phyloP scores from a whole-genome alignment of 2,329 filamentous ascomycete species.

The Fusarium anthophilum region DNA sequence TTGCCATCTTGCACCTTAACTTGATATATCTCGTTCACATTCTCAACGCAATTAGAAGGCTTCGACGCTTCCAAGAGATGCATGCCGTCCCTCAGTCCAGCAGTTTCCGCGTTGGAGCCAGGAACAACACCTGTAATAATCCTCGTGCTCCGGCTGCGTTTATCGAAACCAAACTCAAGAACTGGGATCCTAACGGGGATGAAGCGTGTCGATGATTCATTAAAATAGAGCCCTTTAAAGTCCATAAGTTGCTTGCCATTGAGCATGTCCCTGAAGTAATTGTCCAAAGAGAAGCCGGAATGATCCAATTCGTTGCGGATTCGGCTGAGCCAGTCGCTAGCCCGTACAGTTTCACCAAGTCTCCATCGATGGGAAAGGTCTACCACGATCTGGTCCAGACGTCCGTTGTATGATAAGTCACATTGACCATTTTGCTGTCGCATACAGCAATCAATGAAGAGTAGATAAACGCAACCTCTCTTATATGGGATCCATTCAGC shows the following conservation, averaged over 20 bases:
- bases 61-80: rapidly evolving
- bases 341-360: background rate
- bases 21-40: background rate
- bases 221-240: rapidly evolving
- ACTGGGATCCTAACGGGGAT: background rate
- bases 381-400: background rate
- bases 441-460: background rate
- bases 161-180: background rate
- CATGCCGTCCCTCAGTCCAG: background rate
- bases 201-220: background rate
- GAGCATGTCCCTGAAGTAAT: background rate
- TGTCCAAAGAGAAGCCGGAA: rapidly evolving
- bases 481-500: background rate
- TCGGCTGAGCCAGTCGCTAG: background rate
- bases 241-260: background rate
- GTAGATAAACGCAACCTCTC: background rate
- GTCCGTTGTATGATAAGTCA: background rate
- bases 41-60: background rate
- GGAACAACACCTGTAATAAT: background rate
- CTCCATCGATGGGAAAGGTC: background rate
- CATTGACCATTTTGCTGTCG: background rate
- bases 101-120: background rate
- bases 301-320: background rate
- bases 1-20: background rate
- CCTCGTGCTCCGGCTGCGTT: background rate